phyloP scores from a whole-genome alignment of 345 rosid species.

The Microcos paniculata region DNA sequence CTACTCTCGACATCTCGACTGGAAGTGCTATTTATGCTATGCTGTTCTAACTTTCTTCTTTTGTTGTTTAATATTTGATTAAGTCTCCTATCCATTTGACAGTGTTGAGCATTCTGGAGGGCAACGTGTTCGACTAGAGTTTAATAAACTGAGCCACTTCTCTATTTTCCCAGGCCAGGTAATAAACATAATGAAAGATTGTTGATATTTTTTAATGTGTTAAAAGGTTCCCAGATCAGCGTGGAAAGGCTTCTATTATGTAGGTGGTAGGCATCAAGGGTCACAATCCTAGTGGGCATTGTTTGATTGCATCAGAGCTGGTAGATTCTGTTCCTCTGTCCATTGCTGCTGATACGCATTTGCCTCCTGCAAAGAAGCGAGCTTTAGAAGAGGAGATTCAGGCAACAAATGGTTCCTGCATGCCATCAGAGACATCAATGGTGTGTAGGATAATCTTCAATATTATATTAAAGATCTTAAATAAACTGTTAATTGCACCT shows the following conservation, averaged over 20 bases:
- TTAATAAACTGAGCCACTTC: slow-evolving; percentile 61
- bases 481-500: not conserved
- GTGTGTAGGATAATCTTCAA: slow-evolving; percentile 43
- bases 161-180: slow-evolving; percentile 99
- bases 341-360: slow-evolving; percentile 29
- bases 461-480: slow-evolving; percentile 10
- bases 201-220: slow-evolving; percentile 7
- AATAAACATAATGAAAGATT: slow-evolving; percentile 12
- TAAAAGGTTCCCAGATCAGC: slow-evolving; percentile 18
- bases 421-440: slow-evolving; percentile 51
- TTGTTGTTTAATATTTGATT: not conserved
- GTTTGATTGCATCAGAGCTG: slow-evolving; percentile 77
- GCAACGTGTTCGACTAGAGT: slow-evolving; percentile 73
- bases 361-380: slow-evolving; percentile 77
- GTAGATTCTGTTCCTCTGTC: slow-evolving; percentile 64
- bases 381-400: slow-evolving; percentile 56
- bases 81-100: slow-evolving; percentile 23
- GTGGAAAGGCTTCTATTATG: slow-evolving; percentile 23
- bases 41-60: not conserved
- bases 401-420: slow-evolving; percentile 30
- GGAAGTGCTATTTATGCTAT: not conserved
- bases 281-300: slow-evolving; percentile 92
- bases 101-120: slow-evolving; percentile 88
- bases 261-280: slow-evolving; percentile 94
- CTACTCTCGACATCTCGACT: not conserved